Evolutionary conservation across 2,329 filamentous ascomycete genomes (phyloP), one percentile per base, ranked within the genome.

Genomic region (Aspergillus tanneri): DNA sequence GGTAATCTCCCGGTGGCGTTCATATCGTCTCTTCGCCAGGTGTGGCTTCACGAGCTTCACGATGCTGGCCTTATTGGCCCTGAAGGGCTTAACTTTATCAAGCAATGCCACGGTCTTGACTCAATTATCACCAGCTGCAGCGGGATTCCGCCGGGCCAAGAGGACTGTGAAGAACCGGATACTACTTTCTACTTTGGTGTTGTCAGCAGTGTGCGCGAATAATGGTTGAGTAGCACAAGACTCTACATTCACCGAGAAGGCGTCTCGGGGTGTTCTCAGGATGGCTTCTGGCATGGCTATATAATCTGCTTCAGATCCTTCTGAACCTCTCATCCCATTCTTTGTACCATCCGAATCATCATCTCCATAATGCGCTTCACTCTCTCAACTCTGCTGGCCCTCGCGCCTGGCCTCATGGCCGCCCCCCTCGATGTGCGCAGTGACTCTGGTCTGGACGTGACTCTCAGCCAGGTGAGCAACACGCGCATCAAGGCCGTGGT

Each of bases 401-500:
- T 34, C 4, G 14, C 19, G 30, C 30, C 30, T 10, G 14, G 14
- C 12, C 30, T 34, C 19, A 14, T 34, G 30, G 30, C 30, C 19
- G 30, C 30, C 19, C 30, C 30, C 10, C 30, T 34, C 6, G 30
- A 34, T 14, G 14, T 34, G 8, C 30, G 30, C 30, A 18, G 19
- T 18, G 19, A 34, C 16, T 14, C 30, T 10, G 60, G 50, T 2
- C 53, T 70, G n/a, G 58, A 67, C 32, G 59, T 71, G 23, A 62
- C 60, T 16, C 56, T 71, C 27, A 63, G 54, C 36, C 59, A 62
- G 45, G 52, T 64, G 23, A 54, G 56, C 28, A 64, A 66, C 41
- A 68, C 67, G 14, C 59, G 53, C 19, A 61, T 71, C 50, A 70
- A 68, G 47, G 67, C 67, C 6, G 57, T 64, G 3, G 60, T 71